Percentiles rank a stretch among this genome's conserved stretches.
Evolutionary conservation across 1,139 yeast species (phyloP).

Genomic region (Kodamaea alishanica): DNA sequence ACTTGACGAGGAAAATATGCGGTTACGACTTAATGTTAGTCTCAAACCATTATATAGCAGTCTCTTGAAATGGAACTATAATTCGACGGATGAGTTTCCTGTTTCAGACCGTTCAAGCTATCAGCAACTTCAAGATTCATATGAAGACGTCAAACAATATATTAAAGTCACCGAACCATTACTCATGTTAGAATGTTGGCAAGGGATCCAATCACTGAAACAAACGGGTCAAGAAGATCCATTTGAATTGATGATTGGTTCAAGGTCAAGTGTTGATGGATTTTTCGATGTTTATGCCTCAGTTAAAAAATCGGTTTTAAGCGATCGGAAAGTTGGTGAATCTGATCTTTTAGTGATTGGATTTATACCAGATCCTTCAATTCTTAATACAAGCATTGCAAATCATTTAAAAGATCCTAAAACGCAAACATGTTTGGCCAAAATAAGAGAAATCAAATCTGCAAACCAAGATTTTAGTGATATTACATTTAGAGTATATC

Average conservation of each 20-base stretch:
- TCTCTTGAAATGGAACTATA: constrained; percentile 77
- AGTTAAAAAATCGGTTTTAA: constrained; percentile 48
- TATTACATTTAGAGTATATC: constrained; percentile 64
- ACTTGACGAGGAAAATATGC: constrained; percentile 72
- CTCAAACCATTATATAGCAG: constrained; percentile 69
- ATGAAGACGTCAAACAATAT: constrained; percentile 60
- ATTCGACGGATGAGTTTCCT: constrained; percentile 56
- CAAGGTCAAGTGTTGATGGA: constrained; percentile 77
- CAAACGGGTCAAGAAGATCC: constrained; percentile 62
- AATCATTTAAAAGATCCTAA: constrained; percentile 25
- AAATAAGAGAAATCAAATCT: constrained; percentile 66
- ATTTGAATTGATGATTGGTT: constrained; percentile 68
- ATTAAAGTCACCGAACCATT: constrained; percentile 70
- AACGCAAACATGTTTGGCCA: constrained; percentile 64
- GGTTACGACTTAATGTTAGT: constrained; percentile 74
- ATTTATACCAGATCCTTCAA: constrained; percentile 23
- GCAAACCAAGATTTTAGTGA: constrained; percentile 67
- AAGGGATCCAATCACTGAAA: constrained; percentile 72
- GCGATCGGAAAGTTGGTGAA: constrained; percentile 60
- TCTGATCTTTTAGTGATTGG: constrained; percentile 75
- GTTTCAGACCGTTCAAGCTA: constrained; percentile 39
- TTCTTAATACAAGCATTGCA: constrained; percentile 9
- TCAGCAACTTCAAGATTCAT: constrained; percentile 37
- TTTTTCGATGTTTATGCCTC: constrained; percentile 89
- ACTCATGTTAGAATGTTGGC: constrained; percentile 90